phyloP scores from a whole-genome alignment of 1,139 yeast species.

The Yueomyces sp. region DNA sequence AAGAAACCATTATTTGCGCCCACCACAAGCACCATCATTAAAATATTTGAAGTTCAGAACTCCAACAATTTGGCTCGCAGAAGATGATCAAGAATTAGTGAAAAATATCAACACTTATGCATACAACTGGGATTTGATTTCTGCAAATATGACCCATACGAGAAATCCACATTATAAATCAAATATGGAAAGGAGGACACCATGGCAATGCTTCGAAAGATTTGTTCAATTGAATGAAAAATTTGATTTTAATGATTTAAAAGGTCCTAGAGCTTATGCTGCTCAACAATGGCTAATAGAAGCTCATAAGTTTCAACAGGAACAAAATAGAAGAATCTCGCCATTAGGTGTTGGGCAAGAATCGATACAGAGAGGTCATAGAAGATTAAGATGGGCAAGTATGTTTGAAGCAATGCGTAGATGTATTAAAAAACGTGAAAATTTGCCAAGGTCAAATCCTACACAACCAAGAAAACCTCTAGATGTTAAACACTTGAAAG shows the following conservation, averaged over 20 bases:
- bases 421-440: conserved; percentile 79
- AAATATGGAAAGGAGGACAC: conserved; percentile 85
- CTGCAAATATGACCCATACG: conserved; percentile 60
- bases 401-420: conserved; percentile 94
- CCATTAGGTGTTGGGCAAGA: conserved; percentile 89
- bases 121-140: conserved; percentile 86
- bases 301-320: conserved; percentile 70
- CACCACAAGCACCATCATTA: conserved; percentile 81
- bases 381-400: conserved; percentile 85
- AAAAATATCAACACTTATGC: conserved; percentile 77
- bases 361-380: conserved; percentile 85
- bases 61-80: conserved; percentile 93
- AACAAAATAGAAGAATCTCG: conserved; percentile 75
- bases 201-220: conserved; percentile 97
- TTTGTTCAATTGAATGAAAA: conserved; percentile 86
- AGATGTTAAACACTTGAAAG: conserved; percentile 29
- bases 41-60: conserved; percentile 69
- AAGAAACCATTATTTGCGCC: conserved; percentile 47
- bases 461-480: conserved; percentile 27
- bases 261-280: conserved; percentile 70
- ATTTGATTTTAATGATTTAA: conserved; percentile 74
- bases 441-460: conserved; percentile 42
- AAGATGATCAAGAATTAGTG: conserved; percentile 73
- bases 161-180: conserved; percentile 65
- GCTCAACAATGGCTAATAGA: conserved; percentile 92